A percentile compares a stretch with the other conserved stretches of the same genome.
phyloP scores from a whole-genome alignment of 495 filamentous ascomycete genomes.

The Aspergillus avenaceus region DNA sequence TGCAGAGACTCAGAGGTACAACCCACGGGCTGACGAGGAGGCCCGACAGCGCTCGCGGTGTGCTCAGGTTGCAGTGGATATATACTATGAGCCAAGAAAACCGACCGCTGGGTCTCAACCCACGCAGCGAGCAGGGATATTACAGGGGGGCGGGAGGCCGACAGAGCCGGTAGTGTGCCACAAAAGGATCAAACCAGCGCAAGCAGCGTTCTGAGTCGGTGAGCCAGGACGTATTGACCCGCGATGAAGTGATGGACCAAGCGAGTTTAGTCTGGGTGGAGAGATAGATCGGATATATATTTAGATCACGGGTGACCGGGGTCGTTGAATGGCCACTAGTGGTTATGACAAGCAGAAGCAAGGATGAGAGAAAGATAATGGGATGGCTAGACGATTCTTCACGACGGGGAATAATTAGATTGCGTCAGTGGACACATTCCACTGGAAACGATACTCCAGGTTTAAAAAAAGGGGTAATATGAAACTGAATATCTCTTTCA shows the following conservation, averaged over 20 bases:
- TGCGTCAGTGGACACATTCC: too few relatives aligned
- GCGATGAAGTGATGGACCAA: conserved; percentile 11
- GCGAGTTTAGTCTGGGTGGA: conserved; percentile 12
- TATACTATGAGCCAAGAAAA: conserved; percentile 2
- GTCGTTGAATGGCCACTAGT: background rate
- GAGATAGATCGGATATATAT: conserved; percentile 25
- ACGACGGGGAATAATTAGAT: background rate
- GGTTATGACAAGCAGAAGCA: conserved; percentile 4
- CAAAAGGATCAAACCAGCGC: background rate
- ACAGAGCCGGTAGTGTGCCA: background rate
- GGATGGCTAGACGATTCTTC: background rate
- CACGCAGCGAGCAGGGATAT: conserved; percentile 1
- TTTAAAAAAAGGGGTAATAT: background rate
- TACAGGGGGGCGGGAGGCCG: background rate
- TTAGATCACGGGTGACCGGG: conserved; percentile 15
- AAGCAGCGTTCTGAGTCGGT: background rate
- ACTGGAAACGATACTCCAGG: too few relatives aligned
- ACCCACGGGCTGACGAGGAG: background rate
- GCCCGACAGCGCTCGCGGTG: conserved; percentile 1
- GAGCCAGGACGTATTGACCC: conserved; percentile 1
- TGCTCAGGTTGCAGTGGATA: background rate
- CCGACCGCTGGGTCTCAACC: background rate
- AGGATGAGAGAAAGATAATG: conserved; percentile 1
- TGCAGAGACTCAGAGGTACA: background rate
- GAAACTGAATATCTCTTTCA: background rate